A percentile compares a stretch with the other conserved stretches of the same genome.
Conservation (phyloP, 768 basidiomycete genomes). For the Podaxis sp. region DNA sequence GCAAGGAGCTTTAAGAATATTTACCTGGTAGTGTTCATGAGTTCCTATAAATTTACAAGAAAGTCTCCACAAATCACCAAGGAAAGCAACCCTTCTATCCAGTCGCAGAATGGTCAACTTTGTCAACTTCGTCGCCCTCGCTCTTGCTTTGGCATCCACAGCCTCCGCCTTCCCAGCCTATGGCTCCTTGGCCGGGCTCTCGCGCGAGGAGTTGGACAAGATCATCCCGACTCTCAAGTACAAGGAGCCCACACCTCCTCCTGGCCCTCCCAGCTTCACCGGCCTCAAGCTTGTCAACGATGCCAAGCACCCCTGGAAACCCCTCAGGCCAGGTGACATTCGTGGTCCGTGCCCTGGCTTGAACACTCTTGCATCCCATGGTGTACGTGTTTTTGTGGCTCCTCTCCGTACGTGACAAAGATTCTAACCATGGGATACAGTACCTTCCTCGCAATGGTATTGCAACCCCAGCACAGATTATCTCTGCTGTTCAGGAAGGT, state of each 20-base stretch:
- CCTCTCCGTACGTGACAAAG: not conserved
- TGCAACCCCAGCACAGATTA: constrained; percentile 6
- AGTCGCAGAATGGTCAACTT: not conserved
- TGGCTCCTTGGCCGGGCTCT: constrained; percentile 13
- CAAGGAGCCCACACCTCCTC: not conserved
- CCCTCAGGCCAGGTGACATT: constrained; percentile 2
- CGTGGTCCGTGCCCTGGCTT: constrained; percentile 12
- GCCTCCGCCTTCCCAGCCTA: constrained; percentile 13
- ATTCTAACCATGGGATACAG: not conserved
- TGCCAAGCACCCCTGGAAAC: constrained; percentile 8
- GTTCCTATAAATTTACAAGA: not conserved
- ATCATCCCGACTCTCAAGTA: constrained; percentile 1
- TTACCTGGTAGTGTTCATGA: not conserved
- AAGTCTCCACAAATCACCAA: not conserved
- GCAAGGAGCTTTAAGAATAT: not conserved
- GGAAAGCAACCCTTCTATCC: not conserved
- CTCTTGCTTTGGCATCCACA: not conserved
- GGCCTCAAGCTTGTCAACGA: constrained; percentile 14
- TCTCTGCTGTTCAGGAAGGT: constrained; percentile 9
- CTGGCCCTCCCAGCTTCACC: constrained; percentile 7
- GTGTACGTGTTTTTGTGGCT: not conserved
- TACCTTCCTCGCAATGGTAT: constrained; percentile 10
- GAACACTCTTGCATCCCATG: constrained; percentile 14
- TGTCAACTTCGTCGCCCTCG: not conserved
- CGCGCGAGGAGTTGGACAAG: constrained; percentile 4